Conservation (phyloP, 148 eudicot genomes). For the Linanthus parryae region DNA sequence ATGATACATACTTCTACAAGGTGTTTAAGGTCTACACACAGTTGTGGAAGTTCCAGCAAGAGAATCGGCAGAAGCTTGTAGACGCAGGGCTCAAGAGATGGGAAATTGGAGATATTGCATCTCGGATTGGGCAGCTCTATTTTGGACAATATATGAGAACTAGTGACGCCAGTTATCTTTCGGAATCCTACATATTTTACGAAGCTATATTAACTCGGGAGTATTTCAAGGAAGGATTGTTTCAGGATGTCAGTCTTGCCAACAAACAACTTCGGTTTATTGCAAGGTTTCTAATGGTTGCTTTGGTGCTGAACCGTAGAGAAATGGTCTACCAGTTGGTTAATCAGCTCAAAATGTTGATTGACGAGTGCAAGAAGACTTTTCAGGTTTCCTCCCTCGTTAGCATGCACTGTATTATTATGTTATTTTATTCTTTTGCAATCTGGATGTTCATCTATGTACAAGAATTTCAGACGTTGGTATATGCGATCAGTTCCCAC, state of each 20-base stretch:
- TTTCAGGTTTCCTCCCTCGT: constrained; percentile 81
- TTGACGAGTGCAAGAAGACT: constrained; percentile 74
- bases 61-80: constrained; percentile 81
- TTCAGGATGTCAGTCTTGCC: constrained; percentile 69
- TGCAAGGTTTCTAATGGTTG: constrained; percentile 78
- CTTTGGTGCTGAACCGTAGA: constrained; percentile 64
- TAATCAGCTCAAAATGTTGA: constrained; percentile 62
- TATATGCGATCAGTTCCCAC: too few species aligned
- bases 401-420: too few species aligned
- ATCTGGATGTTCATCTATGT: too few species aligned
- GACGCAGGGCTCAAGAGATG: constrained; percentile 90
- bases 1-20: constrained; percentile 80
- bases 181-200: constrained; percentile 84
- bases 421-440: too few species aligned
- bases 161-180: constrained; percentile 72
- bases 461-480: too few species aligned
- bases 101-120: constrained; percentile 97
- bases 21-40: constrained; percentile 87
- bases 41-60: constrained; percentile 92
- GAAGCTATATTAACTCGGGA: constrained; percentile 86
- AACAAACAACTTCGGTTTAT: constrained; percentile 77
- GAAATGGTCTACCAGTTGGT: constrained; percentile 81
- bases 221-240: constrained; percentile 84
- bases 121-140: constrained; percentile 87
- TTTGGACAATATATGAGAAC: constrained; percentile 97